These are phyloP conservation scores for Kalanchoe fedtschenkoi DNA, from an alignment of 164 flowering plant species.

Conservation along the genomic window DNA sequence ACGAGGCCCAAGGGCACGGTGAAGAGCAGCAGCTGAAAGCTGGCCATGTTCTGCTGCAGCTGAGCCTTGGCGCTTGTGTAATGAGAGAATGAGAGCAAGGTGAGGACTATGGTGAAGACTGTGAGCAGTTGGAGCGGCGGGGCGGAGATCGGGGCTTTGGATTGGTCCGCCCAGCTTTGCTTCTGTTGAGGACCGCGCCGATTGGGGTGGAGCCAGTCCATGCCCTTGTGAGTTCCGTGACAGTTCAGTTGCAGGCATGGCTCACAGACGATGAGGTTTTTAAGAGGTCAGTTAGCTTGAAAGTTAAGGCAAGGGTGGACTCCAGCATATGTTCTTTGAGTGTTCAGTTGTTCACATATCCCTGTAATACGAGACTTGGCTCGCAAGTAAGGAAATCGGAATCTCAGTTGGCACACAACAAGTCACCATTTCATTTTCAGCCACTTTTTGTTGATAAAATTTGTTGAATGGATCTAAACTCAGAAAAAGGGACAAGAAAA, in stretches of 20 bases:
- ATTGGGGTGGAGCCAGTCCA: background rate
- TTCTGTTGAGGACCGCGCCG: too few species aligned
- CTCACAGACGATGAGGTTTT: too few species aligned
- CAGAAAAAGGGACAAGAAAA: background rate
- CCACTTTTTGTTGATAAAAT: background rate
- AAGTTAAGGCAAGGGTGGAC: background rate
- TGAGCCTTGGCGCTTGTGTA: conserved; percentile 27
- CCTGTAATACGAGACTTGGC: background rate
- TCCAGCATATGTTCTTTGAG: conserved; percentile 22
- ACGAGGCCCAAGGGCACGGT: conserved; percentile 35
- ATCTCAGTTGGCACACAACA: too few species aligned
- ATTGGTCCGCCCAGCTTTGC: too few species aligned
- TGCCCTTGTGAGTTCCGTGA: too few species aligned
- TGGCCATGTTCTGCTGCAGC: conserved; percentile 14
- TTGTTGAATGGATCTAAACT: background rate
- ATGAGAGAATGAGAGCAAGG: conserved; percentile 42
- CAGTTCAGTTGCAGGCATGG: too few species aligned
- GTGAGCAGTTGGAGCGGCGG: conserved; percentile 51
- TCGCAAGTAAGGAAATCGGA: conserved; percentile 1
- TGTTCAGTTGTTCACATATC: too few species aligned
- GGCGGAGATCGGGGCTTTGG: too few species aligned
- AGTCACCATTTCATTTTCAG: too few species aligned
- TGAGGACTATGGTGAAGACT: conserved; percentile 39
- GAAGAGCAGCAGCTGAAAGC: conserved; percentile 33
- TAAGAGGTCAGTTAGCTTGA: background rate